Conservation (phyloP, 2,329 filamentous ascomycete species). For the Falciphora oryzae region DNA sequence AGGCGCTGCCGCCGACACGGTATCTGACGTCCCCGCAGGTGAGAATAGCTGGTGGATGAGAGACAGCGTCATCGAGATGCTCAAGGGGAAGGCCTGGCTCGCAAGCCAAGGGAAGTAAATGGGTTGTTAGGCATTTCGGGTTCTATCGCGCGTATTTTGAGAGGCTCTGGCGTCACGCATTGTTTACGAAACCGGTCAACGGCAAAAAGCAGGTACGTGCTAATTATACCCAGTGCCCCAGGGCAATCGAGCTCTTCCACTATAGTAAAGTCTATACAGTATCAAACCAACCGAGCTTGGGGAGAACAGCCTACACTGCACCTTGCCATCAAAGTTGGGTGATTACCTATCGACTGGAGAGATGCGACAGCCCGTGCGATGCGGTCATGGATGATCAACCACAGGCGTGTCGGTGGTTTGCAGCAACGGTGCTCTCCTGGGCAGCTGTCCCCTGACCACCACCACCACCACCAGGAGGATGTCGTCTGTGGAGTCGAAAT, state of each 20-base stretch:
- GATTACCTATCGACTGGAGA: neutral
- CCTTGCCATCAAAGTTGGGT: neutral
- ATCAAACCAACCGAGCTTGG: neutral
- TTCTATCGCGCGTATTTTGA: neutral
- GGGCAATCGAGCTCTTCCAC: neutral
- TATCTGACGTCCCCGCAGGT: constrained; percentile 17
- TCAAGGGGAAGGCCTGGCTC: constrained; percentile 52
- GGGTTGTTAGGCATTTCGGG: neutral
- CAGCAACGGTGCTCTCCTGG: neutral
- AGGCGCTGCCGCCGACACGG: constrained; percentile 1
- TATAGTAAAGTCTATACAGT: neutral
- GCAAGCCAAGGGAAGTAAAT: constrained; percentile 30
- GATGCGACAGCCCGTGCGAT: neutral
- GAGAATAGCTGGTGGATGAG: constrained; percentile 47
- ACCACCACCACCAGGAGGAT: neutral
- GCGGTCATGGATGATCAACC: too few relatives aligned
- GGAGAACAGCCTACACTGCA: neutral
- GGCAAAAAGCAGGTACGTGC: neutral
- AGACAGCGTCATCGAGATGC: constrained; percentile 46
- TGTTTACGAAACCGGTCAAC: neutral
- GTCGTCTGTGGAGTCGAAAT: neutral
- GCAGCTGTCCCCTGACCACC: neutral
- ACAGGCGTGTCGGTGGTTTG: too few relatives aligned
- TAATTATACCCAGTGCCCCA: constrained; percentile 1
- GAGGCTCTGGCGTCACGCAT: neutral